A percentile compares a stretch with the other conserved stretches of the same genome.
Evolutionary conservation across 1,284 basidiomycete species (phyloP).

Genomic region (Stygiomarasmius scandens): DNA sequence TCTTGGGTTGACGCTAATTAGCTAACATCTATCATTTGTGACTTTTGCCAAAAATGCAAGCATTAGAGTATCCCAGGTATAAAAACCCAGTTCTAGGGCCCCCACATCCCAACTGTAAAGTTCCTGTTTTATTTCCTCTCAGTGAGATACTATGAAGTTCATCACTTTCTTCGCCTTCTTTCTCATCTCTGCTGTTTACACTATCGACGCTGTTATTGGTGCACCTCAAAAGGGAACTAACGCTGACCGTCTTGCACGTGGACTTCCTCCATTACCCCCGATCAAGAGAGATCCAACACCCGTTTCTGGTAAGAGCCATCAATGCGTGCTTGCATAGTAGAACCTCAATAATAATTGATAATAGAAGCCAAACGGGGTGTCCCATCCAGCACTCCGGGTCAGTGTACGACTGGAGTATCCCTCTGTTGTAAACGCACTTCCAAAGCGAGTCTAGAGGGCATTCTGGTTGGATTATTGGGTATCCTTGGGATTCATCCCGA

Average conservation of each 20-base stretch:
- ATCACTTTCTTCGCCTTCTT: conserved; percentile 38
- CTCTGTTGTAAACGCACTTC: conserved; percentile 44
- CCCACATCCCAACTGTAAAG: no score
- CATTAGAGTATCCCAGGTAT: no score
- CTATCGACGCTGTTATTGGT: conserved; percentile 29
- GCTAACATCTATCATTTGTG: no score
- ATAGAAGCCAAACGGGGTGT: conserved; percentile 28
- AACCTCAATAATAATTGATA: no score
- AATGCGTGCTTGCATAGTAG: no score
- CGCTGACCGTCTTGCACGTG: conserved; percentile 50
- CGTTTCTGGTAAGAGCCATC: conserved; percentile 28
- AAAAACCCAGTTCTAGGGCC: no score
- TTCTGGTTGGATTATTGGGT: conserved; percentile 33
- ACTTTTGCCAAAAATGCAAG: no score
- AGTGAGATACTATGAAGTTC: conserved; percentile 48
- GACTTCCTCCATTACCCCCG: conserved; percentile 40
- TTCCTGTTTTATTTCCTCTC: no score
- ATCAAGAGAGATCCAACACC: conserved; percentile 28
- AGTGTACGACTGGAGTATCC: conserved; percentile 39
- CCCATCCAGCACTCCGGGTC: conserved; percentile 31
- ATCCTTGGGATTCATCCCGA: conserved; percentile 15
- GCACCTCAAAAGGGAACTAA: conserved; percentile 44
- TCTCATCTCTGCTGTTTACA: conserved; percentile 32
- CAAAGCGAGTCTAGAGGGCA: conserved; percentile 8
- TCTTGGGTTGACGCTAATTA: no score